Conservation (phyloP, 2,329 filamentous ascomycete species). For the Colletotrichum theobromicola region DNA sequence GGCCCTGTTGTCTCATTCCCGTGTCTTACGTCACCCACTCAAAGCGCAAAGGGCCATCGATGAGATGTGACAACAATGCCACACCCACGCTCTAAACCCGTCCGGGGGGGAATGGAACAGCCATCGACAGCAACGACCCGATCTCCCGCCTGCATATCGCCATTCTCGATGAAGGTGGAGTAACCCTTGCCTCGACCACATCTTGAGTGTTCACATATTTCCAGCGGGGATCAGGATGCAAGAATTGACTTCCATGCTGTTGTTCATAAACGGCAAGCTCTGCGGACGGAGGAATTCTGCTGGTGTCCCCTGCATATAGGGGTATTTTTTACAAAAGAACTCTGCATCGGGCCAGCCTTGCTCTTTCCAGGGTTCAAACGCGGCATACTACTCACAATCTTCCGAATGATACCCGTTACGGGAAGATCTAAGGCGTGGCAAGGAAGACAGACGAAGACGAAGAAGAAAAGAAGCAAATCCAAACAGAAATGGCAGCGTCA, state of each 20-base stretch:
- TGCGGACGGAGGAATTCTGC: not conserved
- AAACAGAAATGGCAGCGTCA: not conserved
- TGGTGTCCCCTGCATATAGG: not conserved
- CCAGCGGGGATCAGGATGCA: not conserved
- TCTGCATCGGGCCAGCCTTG: not conserved
- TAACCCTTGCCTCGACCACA: not conserved
- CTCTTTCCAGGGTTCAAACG: not conserved
- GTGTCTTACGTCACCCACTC: conserved; percentile 1
- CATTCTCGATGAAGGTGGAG: not conserved
- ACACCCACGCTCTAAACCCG: not conserved
- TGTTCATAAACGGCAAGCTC: not conserved
- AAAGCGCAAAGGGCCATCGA: not conserved
- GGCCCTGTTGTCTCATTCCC: not conserved
- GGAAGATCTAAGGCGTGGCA: not conserved
- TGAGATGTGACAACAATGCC: not conserved
- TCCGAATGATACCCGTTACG: not conserved
- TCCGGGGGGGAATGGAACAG: not conserved
- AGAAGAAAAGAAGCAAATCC: not conserved
- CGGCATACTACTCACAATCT: too few species aligned
- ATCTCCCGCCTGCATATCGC: not conserved
- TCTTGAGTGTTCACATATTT: not conserved
- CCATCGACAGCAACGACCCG: not conserved
- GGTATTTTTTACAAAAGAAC: not conserved
- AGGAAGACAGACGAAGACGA: not conserved
- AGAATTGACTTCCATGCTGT: not conserved